Evolutionary conservation across 306 rosid genomes (phyloP).

Genomic region (Canavalia gladiata): DNA sequence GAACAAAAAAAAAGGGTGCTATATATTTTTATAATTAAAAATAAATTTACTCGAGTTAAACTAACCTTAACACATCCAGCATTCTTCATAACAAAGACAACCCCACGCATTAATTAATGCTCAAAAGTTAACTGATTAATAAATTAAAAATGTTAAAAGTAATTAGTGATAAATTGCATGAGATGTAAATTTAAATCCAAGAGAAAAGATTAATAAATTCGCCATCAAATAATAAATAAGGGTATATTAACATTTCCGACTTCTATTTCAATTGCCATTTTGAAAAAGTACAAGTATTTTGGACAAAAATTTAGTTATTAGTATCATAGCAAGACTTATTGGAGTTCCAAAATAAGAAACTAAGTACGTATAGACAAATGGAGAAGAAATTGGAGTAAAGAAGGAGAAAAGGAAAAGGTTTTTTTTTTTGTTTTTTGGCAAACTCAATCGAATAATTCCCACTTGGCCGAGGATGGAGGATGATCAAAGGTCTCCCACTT

Average conservation of each 20-base stretch:
- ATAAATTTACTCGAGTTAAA: no score
- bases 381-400: not conserved
- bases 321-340: constrained; percentile 38
- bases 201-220: not conserved
- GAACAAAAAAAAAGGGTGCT: no score
- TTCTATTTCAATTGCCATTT: constrained; percentile 2
- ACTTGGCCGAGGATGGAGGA: constrained; percentile 35
- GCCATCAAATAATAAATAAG: constrained; percentile 18
- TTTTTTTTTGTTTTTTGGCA: no score
- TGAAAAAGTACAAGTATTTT: constrained; percentile 17
- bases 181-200: not conserved
- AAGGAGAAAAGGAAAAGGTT: not conserved
- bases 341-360: constrained; percentile 16
- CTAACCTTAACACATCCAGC: not conserved
- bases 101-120: not conserved
- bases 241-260: constrained; percentile 33
- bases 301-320: constrained; percentile 6
- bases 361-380: constrained; percentile 22
- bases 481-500: constrained; percentile 87
- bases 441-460: constrained; percentile 56
- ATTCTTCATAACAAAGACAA: not conserved
- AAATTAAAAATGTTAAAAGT: not conserved
- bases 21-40: no score
- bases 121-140: not conserved
- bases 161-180: not conserved